Evolutionary conservation across 768 basidiomycete genomes (phyloP).

Genomic region (Mycena leptocephala): DNA sequence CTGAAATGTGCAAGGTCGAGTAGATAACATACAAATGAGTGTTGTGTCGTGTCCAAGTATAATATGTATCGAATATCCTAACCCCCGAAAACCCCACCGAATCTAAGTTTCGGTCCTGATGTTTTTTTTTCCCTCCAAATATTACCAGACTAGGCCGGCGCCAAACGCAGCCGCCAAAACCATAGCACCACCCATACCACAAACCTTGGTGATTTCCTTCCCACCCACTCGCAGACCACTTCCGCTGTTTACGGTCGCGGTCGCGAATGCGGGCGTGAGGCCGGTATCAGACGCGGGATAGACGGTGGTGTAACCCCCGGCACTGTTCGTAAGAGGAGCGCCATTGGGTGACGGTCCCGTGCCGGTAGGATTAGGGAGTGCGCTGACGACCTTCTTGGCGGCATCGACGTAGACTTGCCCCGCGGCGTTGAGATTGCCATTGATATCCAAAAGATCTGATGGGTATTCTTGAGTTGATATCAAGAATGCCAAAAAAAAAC

Average conservation of each 20-base stretch:
- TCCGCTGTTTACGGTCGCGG: conserved; percentile 29
- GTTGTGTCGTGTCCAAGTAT: conserved; percentile 20
- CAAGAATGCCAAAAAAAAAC: conserved; percentile 30
- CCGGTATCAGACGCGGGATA: conserved; percentile 22
- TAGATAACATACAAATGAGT: conserved; percentile 28
- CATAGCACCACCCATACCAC: neutral
- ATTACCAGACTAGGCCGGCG: conserved; percentile 19
- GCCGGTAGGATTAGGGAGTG: conserved; percentile 37
- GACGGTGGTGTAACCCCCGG: conserved; percentile 34
- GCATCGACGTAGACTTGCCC: conserved; percentile 62
- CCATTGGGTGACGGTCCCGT: conserved; percentile 9
- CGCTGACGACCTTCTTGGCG: conserved; percentile 56
- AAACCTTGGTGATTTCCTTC: neutral
- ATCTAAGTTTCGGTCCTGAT: conserved; percentile 10
- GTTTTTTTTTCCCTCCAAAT: neutral
- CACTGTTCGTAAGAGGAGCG: neutral
- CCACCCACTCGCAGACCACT: conserved; percentile 17
- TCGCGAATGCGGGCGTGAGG: conserved; percentile 31
- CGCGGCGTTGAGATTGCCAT: conserved; percentile 62
- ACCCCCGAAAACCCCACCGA: neutral
- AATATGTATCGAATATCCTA: conserved; percentile 3
- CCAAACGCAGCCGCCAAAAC: conserved; percentile 19
- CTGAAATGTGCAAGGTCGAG: conserved; percentile 1
- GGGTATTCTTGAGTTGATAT: conserved; percentile 2
- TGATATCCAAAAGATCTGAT: conserved; percentile 60